Evolutionary conservation across 768 basidiomycete species (phyloP).

Genomic region (Leccinum boreale): DNA sequence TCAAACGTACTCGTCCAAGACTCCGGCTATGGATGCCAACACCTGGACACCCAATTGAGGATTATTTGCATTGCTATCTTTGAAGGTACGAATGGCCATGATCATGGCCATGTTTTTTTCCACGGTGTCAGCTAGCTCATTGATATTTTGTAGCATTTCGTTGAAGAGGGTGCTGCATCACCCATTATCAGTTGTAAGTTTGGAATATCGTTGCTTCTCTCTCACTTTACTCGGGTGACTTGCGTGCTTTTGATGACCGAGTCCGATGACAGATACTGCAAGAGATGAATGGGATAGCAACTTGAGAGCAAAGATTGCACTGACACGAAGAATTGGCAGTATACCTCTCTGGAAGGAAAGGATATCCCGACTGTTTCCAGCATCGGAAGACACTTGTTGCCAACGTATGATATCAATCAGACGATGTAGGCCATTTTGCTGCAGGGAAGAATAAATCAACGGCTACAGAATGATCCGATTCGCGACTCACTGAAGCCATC

Average conservation of each 20-base stretch:
- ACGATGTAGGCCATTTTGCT: conserved; percentile 51
- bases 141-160: conserved; percentile 44
- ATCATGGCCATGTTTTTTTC: conserved; percentile 38
- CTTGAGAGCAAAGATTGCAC: background rate
- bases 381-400: conserved; percentile 37
- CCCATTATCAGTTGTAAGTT: conserved; percentile 7
- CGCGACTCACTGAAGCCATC: conserved; percentile 35
- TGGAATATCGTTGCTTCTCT: background rate
- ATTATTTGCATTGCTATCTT: conserved; percentile 21
- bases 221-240: conserved; percentile 49
- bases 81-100: conserved; percentile 32
- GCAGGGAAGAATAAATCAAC: background rate
- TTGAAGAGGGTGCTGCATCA: conserved; percentile 42
- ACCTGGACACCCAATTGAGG: conserved; percentile 38
- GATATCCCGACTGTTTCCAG: conserved; percentile 30
- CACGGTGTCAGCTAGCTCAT: conserved; percentile 38
- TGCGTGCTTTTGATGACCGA: conserved; percentile 57
- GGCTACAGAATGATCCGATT: background rate
- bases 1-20: conserved; percentile 50
- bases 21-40: conserved; percentile 42
- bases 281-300: background rate
- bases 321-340: conserved; percentile 51
- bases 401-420: conserved; percentile 49
- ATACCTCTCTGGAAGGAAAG: conserved; percentile 62
- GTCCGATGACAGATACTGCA: conserved; percentile 57